These are phyloP conservation scores for Talaromyces sp. DNA, from an alignment of 2,329 filamentous ascomycete species.

Conservation along the genomic window DNA sequence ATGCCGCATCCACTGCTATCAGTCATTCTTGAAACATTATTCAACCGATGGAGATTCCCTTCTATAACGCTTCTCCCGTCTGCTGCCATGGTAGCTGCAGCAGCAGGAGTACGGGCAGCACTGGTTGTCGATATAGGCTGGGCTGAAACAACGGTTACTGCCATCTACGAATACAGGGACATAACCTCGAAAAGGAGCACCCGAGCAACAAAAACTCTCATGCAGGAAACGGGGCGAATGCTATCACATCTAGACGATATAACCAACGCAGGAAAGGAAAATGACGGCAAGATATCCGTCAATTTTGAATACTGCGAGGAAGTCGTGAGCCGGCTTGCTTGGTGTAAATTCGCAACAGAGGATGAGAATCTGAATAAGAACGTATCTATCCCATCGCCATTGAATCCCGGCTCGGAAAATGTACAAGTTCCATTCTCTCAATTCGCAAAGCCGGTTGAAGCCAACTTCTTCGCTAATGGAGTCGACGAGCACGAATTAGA, in stretches of 20 bases:
- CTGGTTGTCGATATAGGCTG: slow-evolving; percentile 88
- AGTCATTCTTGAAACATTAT: slow-evolving; percentile 69
- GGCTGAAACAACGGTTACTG: slow-evolving; percentile 81
- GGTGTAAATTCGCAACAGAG: slow-evolving; percentile 54
- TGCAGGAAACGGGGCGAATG: slow-evolving; percentile 58
- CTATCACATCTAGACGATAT: slow-evolving; percentile 24
- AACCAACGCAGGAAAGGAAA: slow-evolving; percentile 25
- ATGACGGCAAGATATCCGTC: slow-evolving; percentile 41
- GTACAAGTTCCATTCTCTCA: slow-evolving; percentile 63
- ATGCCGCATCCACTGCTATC: slow-evolving; percentile 75
- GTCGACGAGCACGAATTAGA: slow-evolving; percentile 60
- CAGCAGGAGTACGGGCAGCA: slow-evolving; percentile 78
- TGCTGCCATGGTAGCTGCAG: slow-evolving; percentile 67
- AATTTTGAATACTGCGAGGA: slow-evolving; percentile 80
- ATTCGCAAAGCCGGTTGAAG: slow-evolving; percentile 70
- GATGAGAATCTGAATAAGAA: slow-evolving; percentile 7
- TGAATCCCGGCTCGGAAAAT: slow-evolving; percentile 36
- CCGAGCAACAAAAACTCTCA: slow-evolving; percentile 67
- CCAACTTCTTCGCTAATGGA: slow-evolving; percentile 61
- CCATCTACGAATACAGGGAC: slow-evolving; percentile 85
- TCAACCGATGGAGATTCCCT: slow-evolving; percentile 73
- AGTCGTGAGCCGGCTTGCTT: slow-evolving; percentile 66
- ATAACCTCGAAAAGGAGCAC: slow-evolving; percentile 65
- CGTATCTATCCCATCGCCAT: slow-evolving; percentile 42
- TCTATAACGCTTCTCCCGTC: slow-evolving; percentile 74